Conservation (phyloP, 768 basidiomycete species). For the Boletus reticulatus region DNA sequence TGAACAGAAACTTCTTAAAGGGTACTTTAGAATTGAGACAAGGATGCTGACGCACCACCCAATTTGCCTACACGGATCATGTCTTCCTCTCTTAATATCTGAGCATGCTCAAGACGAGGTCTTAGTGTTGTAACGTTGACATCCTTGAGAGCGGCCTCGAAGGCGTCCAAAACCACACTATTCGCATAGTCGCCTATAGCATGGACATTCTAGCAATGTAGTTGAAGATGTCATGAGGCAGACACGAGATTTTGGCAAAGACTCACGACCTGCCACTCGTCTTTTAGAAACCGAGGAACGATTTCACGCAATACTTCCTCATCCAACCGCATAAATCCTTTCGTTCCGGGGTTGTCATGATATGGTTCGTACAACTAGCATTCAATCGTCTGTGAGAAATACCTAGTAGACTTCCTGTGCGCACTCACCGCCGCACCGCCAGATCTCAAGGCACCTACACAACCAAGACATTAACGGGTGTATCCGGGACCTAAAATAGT, state of each 20-base stretch:
- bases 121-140: constrained; percentile 63
- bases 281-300: constrained; percentile 67
- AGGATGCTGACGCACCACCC: constrained; percentile 52
- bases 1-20: neutral
- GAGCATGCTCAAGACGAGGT: constrained; percentile 88
- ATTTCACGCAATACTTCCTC: constrained; percentile 56
- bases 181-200: constrained; percentile 90
- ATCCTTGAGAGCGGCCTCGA: constrained; percentile 64
- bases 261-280: constrained; percentile 91
- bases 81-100: constrained; percentile 71
- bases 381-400: constrained; percentile 43
- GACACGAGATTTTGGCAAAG: neutral
- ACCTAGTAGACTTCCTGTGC: neutral
- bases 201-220: constrained; percentile 61
- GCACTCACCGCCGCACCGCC: constrained; percentile 78
- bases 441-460: constrained; percentile 79
- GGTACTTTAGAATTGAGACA: neutral
- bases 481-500: neutral
- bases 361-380: constrained; percentile 36
- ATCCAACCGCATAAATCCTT: constrained; percentile 74
- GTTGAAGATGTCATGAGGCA: neutral
- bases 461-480: neutral
- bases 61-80: constrained; percentile 74
- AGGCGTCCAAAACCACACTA: constrained; percentile 76
- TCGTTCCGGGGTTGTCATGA: constrained; percentile 69